Percentiles rank a stretch among this genome's conserved stretches.
These are phyloP conservation scores for Oemleria cerasiformis DNA, from an alignment of 306 rosid species.

Conservation along the genomic window DNA sequence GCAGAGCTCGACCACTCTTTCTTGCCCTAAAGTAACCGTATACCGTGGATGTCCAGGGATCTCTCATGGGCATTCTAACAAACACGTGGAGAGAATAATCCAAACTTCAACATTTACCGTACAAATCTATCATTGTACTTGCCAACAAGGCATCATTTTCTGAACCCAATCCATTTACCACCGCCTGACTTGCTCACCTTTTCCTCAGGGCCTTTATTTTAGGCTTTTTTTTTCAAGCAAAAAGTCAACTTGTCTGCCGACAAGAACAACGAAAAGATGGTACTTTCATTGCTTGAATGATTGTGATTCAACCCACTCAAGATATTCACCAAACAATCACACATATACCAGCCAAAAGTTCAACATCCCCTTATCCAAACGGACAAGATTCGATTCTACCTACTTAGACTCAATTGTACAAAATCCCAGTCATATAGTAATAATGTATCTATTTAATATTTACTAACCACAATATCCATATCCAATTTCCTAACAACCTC, in stretches of 20 bases:
- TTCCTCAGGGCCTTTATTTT: slow-evolving; percentile 52
- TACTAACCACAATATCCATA: slow-evolving; percentile 13
- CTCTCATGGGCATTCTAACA: slow-evolving; percentile 50
- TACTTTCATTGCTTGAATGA: slow-evolving; percentile 27
- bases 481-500: slow-evolving; percentile 37
- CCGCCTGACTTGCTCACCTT: slow-evolving; percentile 62
- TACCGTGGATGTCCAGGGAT: slow-evolving; percentile 66
- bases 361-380: no score
- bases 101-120: slow-evolving; percentile 48
- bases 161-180: slow-evolving; percentile 45
- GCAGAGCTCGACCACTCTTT: slow-evolving; percentile 31
- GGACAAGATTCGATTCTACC: no score
- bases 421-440: no score
- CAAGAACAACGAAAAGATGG: slow-evolving; percentile 21
- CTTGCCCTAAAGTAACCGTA: slow-evolving; percentile 46
- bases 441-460: no score
- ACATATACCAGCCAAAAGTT: no score
- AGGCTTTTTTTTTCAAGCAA: slow-evolving; percentile 55
- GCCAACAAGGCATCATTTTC: slow-evolving; percentile 30
- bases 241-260: slow-evolving; percentile 36
- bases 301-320: slow-evolving; percentile 6
- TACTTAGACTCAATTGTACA: no score
- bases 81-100: slow-evolving; percentile 40
- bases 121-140: slow-evolving; percentile 63
- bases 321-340: no score